Evolutionary conservation across 1,284 basidiomycete genomes (phyloP).

Genomic region (Papiliotrema terrestris): DNA sequence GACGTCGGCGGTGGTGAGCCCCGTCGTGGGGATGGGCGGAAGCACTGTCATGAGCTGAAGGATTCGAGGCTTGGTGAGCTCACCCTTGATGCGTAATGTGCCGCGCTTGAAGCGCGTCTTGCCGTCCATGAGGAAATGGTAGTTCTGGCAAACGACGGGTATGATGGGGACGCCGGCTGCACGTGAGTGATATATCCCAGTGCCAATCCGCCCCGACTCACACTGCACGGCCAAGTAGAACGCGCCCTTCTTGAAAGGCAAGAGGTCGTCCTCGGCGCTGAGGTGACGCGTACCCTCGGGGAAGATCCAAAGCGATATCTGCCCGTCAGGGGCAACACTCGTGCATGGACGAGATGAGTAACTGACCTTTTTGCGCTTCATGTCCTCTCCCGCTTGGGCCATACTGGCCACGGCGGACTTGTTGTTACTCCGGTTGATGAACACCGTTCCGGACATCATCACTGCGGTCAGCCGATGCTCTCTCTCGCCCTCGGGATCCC

Average conservation of each 20-base stretch:
- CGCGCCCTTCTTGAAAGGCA: slow-evolving; percentile 96
- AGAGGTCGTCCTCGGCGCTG: slow-evolving; percentile 61
- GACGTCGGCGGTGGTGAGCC: slow-evolving; percentile 50
- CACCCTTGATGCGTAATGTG: slow-evolving; percentile 79
- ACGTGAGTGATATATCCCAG: background rate
- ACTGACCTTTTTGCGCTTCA: slow-evolving; percentile 63
- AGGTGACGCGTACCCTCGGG: slow-evolving; percentile 86
- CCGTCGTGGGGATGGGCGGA: slow-evolving; percentile 52
- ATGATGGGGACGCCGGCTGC: slow-evolving; percentile 67
- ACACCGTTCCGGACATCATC: slow-evolving; percentile 84
- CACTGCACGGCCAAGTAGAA: slow-evolving; percentile 92
- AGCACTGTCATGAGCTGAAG: slow-evolving; percentile 47
- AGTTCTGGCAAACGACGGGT: slow-evolving; percentile 92
- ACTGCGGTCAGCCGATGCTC: slow-evolving; percentile 47
- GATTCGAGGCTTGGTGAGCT: no score
- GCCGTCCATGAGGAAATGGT: slow-evolving; percentile 73
- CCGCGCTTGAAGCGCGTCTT: slow-evolving; percentile 75
- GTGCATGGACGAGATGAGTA: background rate
- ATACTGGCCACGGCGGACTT: slow-evolving; percentile 74
- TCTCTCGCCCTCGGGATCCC: no score
- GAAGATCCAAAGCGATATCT: slow-evolving; percentile 83
- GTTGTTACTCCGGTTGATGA: slow-evolving; percentile 83
- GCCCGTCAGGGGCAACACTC: no score
- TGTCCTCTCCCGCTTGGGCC: slow-evolving; percentile 70
- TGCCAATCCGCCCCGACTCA: slow-evolving; percentile 10